phyloP scores from a whole-genome alignment of 164 flowering plant genomes.

The Platanus orientalis region DNA sequence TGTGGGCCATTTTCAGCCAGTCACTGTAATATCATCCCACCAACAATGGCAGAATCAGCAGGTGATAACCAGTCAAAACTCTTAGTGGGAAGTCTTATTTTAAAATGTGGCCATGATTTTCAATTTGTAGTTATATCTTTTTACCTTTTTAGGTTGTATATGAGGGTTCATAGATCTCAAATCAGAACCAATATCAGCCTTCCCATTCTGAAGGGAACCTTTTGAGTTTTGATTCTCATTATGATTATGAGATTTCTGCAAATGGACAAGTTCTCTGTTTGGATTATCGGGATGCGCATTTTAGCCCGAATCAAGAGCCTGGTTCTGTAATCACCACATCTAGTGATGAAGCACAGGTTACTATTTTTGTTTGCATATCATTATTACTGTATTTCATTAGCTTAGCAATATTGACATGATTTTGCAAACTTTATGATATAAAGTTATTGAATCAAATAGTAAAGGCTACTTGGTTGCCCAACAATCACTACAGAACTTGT shows the following conservation, averaged over 20 bases:
- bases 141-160: conserved; percentile 34
- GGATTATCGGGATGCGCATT: conserved; percentile 42
- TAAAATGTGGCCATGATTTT: not conserved
- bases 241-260: conserved; percentile 46
- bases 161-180: conserved; percentile 41
- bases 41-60: conserved; percentile 76
- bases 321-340: conserved; percentile 34
- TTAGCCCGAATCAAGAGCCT: conserved; percentile 40
- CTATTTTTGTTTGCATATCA: not conserved
- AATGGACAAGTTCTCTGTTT: conserved; percentile 48
- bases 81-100: not conserved
- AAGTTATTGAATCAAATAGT: conserved; percentile 46
- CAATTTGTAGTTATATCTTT: conserved; percentile 5
- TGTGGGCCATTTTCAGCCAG: conserved; percentile 50
- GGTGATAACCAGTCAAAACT: conserved; percentile 30
- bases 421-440: not conserved
- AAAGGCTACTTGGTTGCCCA: conserved; percentile 27
- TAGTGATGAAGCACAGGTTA: conserved; percentile 53
- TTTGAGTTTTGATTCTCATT: conserved; percentile 34
- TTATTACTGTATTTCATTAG: not conserved
- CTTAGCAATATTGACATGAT: too few species aligned
- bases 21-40: conserved; percentile 50
- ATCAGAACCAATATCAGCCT: conserved; percentile 36
- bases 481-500: conserved; percentile 43
- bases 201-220: conserved; percentile 45